Base-by-base conservation (phyloP, 2,329 filamentous ascomycete species). In the Triangularia setosa region DNA sequence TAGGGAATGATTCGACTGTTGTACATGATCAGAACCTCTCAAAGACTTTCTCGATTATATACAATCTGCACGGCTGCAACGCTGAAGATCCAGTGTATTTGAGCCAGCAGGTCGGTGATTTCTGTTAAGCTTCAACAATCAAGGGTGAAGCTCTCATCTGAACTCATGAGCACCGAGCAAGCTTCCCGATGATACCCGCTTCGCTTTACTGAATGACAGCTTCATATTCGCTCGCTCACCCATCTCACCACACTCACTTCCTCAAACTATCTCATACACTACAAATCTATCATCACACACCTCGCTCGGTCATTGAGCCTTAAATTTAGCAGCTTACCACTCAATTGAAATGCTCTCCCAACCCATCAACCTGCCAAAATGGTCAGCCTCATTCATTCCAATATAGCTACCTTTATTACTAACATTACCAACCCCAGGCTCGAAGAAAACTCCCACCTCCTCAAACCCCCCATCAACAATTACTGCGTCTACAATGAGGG, bases 401-500 rank as follows among this genome's bases (percentile, higher is more conserved):
- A 33, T 21, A n/a, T 14, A 7, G 11, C n/a, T 18, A 25, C 2
- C 18, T n/a, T 18, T 2, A 48, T 28, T 63, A n/a, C 61, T 25
- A 25, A 64, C 28, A 61, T 27, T 21, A 64, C 21, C 27, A 35
- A 61, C 55, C 30, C 14, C 40, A 97, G 93, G 94, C 88, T 99
- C 48, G 84, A 92, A 73, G 87, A 93, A 75, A 98, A 98, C 78
- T 90, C 90, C 0, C 93, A 98, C 75, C 88, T 98, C 67, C 87
- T 97, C 64, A 87, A 97, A 76, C 95, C 95, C 0, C 95, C 95
- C 1, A 89, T 98, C 74, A 97, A 97, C 81, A 98, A 98, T 81
- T 96, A 95, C 82, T 97, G 93, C 80, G 92, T 98, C 73, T 96
- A 97, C 81, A 90, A 96, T 75, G 85, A 90, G 62, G 85, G 86